phyloP scores from a whole-genome alignment of 345 rosid species.

The Geranium brycei region DNA sequence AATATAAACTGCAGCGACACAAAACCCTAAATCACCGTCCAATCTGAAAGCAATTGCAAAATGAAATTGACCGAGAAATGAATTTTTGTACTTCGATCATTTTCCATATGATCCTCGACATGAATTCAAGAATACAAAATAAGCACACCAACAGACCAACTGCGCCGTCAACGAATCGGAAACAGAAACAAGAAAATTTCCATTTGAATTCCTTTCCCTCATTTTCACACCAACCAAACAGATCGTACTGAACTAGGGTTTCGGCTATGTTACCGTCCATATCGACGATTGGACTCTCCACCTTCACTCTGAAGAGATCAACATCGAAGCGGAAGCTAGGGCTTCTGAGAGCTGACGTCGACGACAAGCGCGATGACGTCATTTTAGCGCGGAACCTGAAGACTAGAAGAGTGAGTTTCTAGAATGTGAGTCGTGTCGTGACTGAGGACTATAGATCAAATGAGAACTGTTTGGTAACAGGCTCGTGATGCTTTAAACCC shows the following conservation, averaged over 20 bases:
- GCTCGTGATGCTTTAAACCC: too few relatives aligned
- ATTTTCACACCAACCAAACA: too few relatives aligned
- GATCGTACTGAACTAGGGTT: background rate
- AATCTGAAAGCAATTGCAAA: background rate
- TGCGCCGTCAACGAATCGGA: background rate
- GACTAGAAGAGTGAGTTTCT: too few relatives aligned
- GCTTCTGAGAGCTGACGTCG: conserved; percentile 7
- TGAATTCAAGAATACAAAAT: conserved; percentile 1
- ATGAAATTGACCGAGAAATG: background rate
- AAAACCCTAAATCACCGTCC: conserved; percentile 8
- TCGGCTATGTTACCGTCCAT: conserved; percentile 33
- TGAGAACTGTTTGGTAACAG: too few relatives aligned
- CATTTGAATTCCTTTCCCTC: too few relatives aligned
- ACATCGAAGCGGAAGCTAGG: conserved; percentile 34
- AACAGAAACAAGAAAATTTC: too few relatives aligned
- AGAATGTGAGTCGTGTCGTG: too few relatives aligned
- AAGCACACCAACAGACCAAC: too few relatives aligned
- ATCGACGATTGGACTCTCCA: conserved; percentile 47
- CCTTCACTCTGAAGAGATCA: conserved; percentile 34
- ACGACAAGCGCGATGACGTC: too few relatives aligned
- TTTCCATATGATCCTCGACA: conserved; percentile 68
- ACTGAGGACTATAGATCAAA: too few relatives aligned
- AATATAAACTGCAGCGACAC: conserved; percentile 47
- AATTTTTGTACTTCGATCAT: conserved; percentile 43
- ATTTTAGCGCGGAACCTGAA: too few relatives aligned